A percentile compares a stretch with the other conserved stretches of the same genome.
Conservation (phyloP, 1,284 basidiomycete species). For the Naganishia sp. region DNA sequence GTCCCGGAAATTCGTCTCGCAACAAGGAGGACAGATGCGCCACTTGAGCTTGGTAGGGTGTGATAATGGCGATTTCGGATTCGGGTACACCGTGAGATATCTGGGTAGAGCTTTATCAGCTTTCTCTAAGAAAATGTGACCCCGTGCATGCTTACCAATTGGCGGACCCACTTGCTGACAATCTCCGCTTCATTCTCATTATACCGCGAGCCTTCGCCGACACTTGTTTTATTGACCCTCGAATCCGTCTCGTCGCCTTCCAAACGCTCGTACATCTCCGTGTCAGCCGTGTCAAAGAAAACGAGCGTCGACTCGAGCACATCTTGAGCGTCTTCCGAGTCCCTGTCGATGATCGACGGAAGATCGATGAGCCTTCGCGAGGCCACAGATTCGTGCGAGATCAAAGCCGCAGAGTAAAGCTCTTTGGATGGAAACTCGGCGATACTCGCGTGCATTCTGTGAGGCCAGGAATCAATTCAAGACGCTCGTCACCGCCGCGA, state of each 20-base stretch:
- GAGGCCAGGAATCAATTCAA: too few relatives aligned
- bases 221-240: constrained; percentile 45
- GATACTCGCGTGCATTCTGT: constrained; percentile 83
- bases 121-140: not conserved
- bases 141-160: constrained; percentile 61
- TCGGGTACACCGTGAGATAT: constrained; percentile 68
- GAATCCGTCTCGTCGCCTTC: constrained; percentile 56
- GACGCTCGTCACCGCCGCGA: not conserved
- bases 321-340: constrained; percentile 65
- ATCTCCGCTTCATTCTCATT: constrained; percentile 92
- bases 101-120: constrained; percentile 52
- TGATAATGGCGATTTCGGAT: constrained; percentile 81
- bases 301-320: constrained; percentile 74
- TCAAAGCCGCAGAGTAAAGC: constrained; percentile 74
- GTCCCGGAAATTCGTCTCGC: constrained; percentile 67
- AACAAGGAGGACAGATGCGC: constrained; percentile 72
- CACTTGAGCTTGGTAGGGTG: constrained; percentile 94
- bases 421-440: constrained; percentile 82
- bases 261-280: constrained; percentile 80
- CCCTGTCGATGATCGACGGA: constrained; percentile 57
- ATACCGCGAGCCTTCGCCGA: constrained; percentile 78
- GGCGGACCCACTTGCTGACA: constrained; percentile 77
- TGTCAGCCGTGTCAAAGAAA: constrained; percentile 92
- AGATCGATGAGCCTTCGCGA: constrained; percentile 72
- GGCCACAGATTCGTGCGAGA: constrained; percentile 70